Conservation (phyloP, 768 basidiomycete genomes). For the Trametes cingulata region DNA sequence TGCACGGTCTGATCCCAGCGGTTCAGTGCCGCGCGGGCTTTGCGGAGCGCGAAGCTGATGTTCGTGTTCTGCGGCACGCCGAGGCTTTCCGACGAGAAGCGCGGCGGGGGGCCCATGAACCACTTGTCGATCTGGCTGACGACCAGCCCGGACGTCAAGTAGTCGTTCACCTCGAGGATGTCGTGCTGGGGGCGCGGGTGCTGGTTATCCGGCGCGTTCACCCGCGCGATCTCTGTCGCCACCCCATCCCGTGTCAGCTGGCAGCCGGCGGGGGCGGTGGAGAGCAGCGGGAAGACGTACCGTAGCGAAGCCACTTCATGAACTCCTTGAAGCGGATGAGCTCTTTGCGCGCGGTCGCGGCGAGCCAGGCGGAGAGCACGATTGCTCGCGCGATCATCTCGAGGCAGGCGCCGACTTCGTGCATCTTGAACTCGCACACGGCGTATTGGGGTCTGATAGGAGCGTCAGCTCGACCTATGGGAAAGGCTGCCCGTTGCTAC, state of each 20-base stretch:
- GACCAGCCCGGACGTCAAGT: slow-evolving; percentile 70
- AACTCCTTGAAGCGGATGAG: slow-evolving; percentile 76
- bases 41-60: slow-evolving; percentile 11
- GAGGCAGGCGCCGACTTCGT: slow-evolving; percentile 55
- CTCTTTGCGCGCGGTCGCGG: slow-evolving; percentile 65
- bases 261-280: not conserved
- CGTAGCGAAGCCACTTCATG: slow-evolving; percentile 73
- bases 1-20: slow-evolving; percentile 32
- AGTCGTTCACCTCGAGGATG: slow-evolving; percentile 77
- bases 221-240: slow-evolving; percentile 46
- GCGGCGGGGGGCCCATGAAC: slow-evolving; percentile 68
- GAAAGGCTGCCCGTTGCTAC: slow-evolving; percentile 28
- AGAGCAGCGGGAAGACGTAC: slow-evolving; percentile 41
- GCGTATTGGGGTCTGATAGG: slow-evolving; percentile 54
- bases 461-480: slow-evolving; percentile 10
- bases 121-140: slow-evolving; percentile 74
- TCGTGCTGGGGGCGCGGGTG: slow-evolving; percentile 57
- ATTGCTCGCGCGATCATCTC: slow-evolving; percentile 57
- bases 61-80: slow-evolving; percentile 40
- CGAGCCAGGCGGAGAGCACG: slow-evolving; percentile 67
- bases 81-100: slow-evolving; percentile 50
- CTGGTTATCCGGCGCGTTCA: slow-evolving; percentile 54
- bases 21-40: slow-evolving; percentile 17
- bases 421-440: slow-evolving; percentile 52
- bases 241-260: not conserved